Conservation (phyloP, 192 early-diverging fungal species). For the Funneliformis mosseae region DNA sequence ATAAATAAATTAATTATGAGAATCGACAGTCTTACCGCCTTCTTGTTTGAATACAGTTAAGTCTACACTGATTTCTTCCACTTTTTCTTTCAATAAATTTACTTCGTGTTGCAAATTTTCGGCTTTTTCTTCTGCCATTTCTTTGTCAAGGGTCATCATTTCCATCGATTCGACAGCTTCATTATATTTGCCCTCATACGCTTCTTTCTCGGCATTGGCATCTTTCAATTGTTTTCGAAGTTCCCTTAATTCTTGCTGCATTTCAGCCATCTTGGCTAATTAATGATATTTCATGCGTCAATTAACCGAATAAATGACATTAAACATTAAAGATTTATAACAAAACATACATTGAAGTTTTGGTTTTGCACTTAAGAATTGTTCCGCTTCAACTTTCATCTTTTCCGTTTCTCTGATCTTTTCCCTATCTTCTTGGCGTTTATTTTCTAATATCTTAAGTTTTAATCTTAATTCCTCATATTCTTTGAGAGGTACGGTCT, state of each 20-base stretch:
- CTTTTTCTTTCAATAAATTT: constrained; percentile 70
- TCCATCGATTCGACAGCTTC: constrained; percentile 82
- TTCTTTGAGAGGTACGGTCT: constrained; percentile 66
- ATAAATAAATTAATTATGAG: not conserved
- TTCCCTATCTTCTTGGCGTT: constrained; percentile 82
- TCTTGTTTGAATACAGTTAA: constrained; percentile 69
- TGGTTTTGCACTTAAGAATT: constrained; percentile 62
- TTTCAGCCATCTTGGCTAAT: constrained; percentile 64
- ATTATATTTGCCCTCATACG: constrained; percentile 64
- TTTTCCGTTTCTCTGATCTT: constrained; percentile 71
- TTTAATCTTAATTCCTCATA: constrained; percentile 81
- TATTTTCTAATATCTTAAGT: constrained; percentile 73
- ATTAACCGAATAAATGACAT: not conserved
- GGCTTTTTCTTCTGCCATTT: constrained; percentile 87
- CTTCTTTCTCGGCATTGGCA: constrained; percentile 60
- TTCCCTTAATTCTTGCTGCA: constrained; percentile 75
- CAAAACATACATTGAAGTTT: constrained; percentile 60
- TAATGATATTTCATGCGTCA: not conserved
- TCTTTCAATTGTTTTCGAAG: constrained; percentile 61
- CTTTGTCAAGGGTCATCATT: constrained; percentile 86
- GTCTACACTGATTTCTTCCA: constrained; percentile 75
- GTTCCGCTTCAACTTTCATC: constrained; percentile 72
- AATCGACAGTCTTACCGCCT: constrained; percentile 40
- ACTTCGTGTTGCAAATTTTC: constrained; percentile 78
- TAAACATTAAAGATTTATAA: not conserved